Evolutionary conservation across 2,329 filamentous ascomycete species (phyloP), one percentile per base, ranked within the genome.

Genomic region (Helotiales sp.): DNA sequence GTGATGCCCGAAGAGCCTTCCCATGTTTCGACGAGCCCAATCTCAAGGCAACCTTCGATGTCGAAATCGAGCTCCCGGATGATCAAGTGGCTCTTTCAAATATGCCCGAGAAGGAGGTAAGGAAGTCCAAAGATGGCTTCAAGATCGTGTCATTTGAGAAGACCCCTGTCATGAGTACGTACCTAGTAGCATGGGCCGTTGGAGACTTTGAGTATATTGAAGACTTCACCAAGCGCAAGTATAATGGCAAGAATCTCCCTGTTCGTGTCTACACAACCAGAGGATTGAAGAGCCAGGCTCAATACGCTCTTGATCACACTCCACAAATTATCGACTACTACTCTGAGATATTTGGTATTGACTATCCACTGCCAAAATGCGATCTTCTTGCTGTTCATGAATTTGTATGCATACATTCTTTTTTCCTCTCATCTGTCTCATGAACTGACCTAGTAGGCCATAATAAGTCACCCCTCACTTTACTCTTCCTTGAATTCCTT

Each of bases 11-110:
- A 71, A 87, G 94, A 72, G 95, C 96, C 8, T 97, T 99, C 81
- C 96, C 96, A 57, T 99, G 96, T 82, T 98, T 98, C 77, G 96
- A 99, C 77, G 96, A 99, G 82, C 96, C 96, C 49, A 97, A 97
- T 76, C 86, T 98, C 71, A 99, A 99, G 82, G 93, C 96, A 11
- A 95, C 93, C 2, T 98, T 97, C 77, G 94, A 97, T 79, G 92
- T 99, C 67, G 87, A 93, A 75, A 91, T 99, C 70, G 95, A 98
- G 82, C 87, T 97, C 55, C 95, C 96, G 17, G 89, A 91, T 55
- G 93, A 95, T 72, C 91, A 96, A 79, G 90, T 93, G 47, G 96
- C 93, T 15, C 84, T 98, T 54, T 96, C 93, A 82, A 98, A 98
- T 82, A 98, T 97, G 95, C 93, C 93, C 2, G 89, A 93, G 78